Evolutionary conservation across 2,329 filamentous ascomycete species (phyloP).

Genomic region (Epichloe amarillans): DNA sequence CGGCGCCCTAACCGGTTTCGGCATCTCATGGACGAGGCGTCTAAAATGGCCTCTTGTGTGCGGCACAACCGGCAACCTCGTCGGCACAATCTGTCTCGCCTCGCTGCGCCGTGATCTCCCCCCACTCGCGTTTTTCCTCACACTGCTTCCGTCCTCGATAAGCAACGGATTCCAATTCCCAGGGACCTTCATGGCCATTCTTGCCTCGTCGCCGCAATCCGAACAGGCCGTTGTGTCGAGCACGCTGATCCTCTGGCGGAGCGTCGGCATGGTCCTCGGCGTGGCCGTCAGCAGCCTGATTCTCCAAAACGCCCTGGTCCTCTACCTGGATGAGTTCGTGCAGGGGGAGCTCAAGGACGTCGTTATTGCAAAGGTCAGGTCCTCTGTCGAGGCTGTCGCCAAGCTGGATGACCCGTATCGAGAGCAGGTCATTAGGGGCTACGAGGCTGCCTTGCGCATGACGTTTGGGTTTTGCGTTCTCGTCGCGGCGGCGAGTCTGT

Average conservation of each 20-base stretch:
- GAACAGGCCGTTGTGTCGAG: constrained; percentile 58
- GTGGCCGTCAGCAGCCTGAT: constrained; percentile 58
- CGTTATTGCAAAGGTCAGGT: constrained; percentile 37
- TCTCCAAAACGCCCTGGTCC: constrained; percentile 55
- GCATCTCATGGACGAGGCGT: constrained; percentile 45
- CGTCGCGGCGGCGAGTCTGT: constrained; percentile 34
- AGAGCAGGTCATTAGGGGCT: constrained; percentile 42
- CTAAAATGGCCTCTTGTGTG: constrained; percentile 45
- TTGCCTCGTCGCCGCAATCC: constrained; percentile 43
- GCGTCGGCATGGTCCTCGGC: constrained; percentile 60
- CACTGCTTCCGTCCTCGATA: constrained; percentile 41
- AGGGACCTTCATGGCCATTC: constrained; percentile 47
- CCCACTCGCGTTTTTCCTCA: constrained; percentile 35
- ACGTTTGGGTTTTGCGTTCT: constrained; percentile 31
- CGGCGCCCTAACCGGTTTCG: constrained; percentile 46
- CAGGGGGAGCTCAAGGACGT: constrained; percentile 39
- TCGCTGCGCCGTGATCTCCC: constrained; percentile 38
- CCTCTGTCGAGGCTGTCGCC: constrained; percentile 40
- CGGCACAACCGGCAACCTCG: constrained; percentile 34
- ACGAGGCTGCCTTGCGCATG: constrained; percentile 35
- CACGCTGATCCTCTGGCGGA: constrained; percentile 59
- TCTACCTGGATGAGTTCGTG: constrained; percentile 46
- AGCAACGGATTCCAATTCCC: constrained; percentile 55
- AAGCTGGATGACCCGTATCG: constrained; percentile 30
- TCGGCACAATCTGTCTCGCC: constrained; percentile 37